Evolutionary conservation across 163 green algal species (phyloP).

Genomic region (Scenedesmus sp.): DNA sequence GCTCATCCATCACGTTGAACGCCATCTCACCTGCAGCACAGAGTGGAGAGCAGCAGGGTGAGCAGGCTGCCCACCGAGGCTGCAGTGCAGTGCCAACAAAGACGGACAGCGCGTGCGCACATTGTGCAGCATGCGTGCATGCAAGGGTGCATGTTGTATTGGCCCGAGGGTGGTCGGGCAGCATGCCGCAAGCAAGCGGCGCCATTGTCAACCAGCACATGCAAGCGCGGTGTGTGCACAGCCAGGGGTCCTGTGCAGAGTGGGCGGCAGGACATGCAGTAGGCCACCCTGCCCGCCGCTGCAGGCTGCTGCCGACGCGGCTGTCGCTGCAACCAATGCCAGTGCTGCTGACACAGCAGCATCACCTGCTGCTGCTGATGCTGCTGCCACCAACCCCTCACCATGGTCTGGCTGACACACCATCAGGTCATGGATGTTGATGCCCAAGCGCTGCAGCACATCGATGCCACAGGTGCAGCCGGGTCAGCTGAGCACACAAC

Average conservation of each 20-base stretch:
- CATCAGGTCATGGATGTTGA: slow-evolving; percentile 86
- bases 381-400: slow-evolving; percentile 72
- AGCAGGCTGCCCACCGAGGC: too few species aligned
- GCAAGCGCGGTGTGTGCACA: too few species aligned
- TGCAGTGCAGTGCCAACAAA: too few species aligned
- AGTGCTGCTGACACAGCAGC: neutral
- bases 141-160: too few species aligned
- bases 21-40: slow-evolving; percentile 39
- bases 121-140: too few species aligned
- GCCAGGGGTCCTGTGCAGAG: too few species aligned
- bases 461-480: neutral
- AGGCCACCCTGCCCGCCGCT: neutral
- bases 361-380: neutral
- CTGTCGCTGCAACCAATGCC: neutral
- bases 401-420: slow-evolving; percentile 91
- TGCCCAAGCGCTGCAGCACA: slow-evolving; percentile 75
- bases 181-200: too few species aligned
- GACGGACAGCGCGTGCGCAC: too few species aligned
- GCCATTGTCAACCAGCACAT: too few species aligned
- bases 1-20: slow-evolving; percentile 73
- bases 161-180: too few species aligned
- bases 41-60: neutral
- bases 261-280: neutral
- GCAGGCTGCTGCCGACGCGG: neutral
- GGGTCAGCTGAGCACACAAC: neutral